phyloP scores from a whole-genome alignment of 345 rosid species.

The Excoecaria cochinchinensis region DNA sequence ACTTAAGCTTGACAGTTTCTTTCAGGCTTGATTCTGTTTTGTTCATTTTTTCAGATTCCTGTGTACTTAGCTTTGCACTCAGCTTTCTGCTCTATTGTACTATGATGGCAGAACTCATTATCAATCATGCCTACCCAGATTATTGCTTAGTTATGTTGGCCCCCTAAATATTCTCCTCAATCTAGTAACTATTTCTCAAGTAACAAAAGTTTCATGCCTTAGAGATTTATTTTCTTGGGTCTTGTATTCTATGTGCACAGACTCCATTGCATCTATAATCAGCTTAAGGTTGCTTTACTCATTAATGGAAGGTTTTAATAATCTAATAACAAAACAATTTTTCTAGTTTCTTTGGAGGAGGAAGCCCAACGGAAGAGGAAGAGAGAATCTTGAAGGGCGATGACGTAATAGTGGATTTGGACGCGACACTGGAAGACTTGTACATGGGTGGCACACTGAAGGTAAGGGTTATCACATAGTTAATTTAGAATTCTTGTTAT shows the following conservation, averaged over 20 bases:
- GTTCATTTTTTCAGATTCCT: not conserved
- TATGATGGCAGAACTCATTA: not conserved
- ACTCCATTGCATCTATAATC: not conserved
- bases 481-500: conserved; percentile 2
- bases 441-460: conserved; percentile 97
- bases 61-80: not conserved
- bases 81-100: not conserved
- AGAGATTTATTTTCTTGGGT: not conserved
- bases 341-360: conserved; percentile 82
- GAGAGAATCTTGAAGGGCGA: conserved; percentile 87
- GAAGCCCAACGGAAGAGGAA: conserved; percentile 85
- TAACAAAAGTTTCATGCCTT: not conserved
- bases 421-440: conserved; percentile 88
- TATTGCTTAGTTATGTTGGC: not conserved
- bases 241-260: not conserved
- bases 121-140: not conserved
- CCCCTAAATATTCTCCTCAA: not conserved
- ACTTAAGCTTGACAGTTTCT: not conserved
- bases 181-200: too few relatives aligned
- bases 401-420: conserved; percentile 92
- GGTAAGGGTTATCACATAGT: conserved; percentile 40
- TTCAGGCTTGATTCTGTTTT: not conserved
- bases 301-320: not conserved
- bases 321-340: conserved; percentile 7
- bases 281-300: not conserved